Evolutionary conservation across 768 basidiomycete genomes (phyloP).

Genomic region (Fibroporia radiculosa): DNA sequence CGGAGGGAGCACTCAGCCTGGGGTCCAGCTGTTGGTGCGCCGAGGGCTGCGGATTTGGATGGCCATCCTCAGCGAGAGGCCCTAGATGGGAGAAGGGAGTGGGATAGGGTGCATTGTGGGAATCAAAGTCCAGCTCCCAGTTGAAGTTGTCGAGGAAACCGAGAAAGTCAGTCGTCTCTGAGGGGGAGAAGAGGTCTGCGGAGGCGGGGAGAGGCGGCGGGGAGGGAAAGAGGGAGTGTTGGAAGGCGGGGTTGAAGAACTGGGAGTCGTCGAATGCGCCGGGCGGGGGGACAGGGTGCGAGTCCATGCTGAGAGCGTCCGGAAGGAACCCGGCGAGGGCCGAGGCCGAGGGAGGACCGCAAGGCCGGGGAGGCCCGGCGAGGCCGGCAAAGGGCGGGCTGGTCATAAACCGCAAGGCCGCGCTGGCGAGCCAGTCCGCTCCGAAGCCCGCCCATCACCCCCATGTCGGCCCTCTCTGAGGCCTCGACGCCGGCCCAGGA

Average conservation of each 20-base stretch:
- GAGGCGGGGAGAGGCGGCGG: slow-evolving; percentile 61
- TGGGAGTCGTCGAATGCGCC: slow-evolving; percentile 63
- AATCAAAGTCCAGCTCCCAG: slow-evolving; percentile 48
- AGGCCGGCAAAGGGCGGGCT: slow-evolving; percentile 5
- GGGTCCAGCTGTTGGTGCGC: slow-evolving; percentile 1
- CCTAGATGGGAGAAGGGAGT: not conserved
- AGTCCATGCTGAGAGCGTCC: slow-evolving; percentile 1
- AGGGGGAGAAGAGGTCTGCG: slow-evolving; percentile 69
- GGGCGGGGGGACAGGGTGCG: slow-evolving; percentile 36
- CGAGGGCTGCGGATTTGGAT: not conserved
- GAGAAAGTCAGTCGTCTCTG: slow-evolving; percentile 72
- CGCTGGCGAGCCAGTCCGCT: slow-evolving; percentile 7
- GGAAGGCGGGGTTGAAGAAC: slow-evolving; percentile 59
- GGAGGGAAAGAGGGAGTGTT: slow-evolving; percentile 43
- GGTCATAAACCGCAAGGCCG: slow-evolving; percentile 8
- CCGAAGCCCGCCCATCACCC: slow-evolving; percentile 32
- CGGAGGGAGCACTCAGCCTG: slow-evolving; percentile 3
- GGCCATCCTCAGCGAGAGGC: no score
- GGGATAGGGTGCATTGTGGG: slow-evolving; percentile 6
- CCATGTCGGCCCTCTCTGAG: slow-evolving; percentile 73
- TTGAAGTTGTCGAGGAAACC: slow-evolving; percentile 79
- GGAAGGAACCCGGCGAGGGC: not conserved
- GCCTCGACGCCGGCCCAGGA: slow-evolving; percentile 62
- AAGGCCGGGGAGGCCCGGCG: not conserved
- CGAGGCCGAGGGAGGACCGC: slow-evolving; percentile 2